These are phyloP conservation scores for Lonicera japonica DNA, from an alignment of 129 eudicot species.

Conservation along the genomic window DNA sequence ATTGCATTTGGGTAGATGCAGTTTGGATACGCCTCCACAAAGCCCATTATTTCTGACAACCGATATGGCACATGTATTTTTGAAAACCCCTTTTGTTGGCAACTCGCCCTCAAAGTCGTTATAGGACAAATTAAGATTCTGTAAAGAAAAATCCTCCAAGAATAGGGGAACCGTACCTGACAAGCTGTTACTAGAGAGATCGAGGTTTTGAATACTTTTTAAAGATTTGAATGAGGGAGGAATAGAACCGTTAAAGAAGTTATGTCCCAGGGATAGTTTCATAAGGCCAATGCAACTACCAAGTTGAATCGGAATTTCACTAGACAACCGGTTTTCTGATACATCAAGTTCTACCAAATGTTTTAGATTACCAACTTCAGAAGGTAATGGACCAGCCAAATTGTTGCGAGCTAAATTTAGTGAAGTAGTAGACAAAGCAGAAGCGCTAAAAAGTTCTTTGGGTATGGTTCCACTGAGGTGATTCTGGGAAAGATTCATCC, in stretches of 20 bases:
- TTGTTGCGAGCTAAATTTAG: slow-evolving; percentile 1
- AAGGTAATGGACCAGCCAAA: slow-evolving; percentile 8
- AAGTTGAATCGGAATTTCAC: slow-evolving; percentile 9
- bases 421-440: background rate
- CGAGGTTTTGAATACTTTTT: slow-evolving; percentile 16
- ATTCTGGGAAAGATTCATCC: background rate
- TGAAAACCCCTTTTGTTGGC: slow-evolving; percentile 10
- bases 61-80: background rate
- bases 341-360: too few relatives aligned
- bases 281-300: background rate
- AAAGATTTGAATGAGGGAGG: slow-evolving; percentile 9
- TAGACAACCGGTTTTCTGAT: slow-evolving; percentile 16
- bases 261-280: background rate
- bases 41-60: slow-evolving; percentile 8
- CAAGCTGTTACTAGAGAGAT: slow-evolving; percentile 15
- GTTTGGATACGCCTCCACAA: slow-evolving; percentile 15
- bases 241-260: slow-evolving; percentile 14
- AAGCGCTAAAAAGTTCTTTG: too few relatives aligned
- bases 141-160: background rate
- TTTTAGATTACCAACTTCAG: slow-evolving; percentile 7
- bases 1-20: slow-evolving; percentile 11
- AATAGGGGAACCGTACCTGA: slow-evolving; percentile 15
- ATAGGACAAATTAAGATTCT: slow-evolving; percentile 10
- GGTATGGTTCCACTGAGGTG: slow-evolving; percentile 11
- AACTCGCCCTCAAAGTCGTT: slow-evolving; percentile 19